These are phyloP conservation scores for Pseudogymnoascus sp. DNA, from an alignment of 2,329 filamentous ascomycete species.

Conservation along the genomic window DNA sequence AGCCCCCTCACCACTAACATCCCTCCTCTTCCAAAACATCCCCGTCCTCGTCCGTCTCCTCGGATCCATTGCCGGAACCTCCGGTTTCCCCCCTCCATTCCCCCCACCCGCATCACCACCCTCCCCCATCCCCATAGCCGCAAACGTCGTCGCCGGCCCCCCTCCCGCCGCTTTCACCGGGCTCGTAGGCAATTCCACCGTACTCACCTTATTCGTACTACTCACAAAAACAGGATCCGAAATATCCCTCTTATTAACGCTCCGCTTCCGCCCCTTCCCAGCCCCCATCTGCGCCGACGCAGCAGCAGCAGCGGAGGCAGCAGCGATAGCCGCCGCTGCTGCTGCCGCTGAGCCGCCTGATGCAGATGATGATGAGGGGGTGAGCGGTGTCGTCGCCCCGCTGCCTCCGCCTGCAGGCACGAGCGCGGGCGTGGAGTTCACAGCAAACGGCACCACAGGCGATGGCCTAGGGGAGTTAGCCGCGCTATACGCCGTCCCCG, in stretches of 20 bases:
- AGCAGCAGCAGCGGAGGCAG: slow-evolving; percentile 9
- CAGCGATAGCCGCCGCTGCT: not conserved
- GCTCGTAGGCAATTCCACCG: not conserved
- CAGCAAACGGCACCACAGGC: slow-evolving; percentile 23
- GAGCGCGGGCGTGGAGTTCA: slow-evolving; percentile 22
- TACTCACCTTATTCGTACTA: slow-evolving; percentile 15
- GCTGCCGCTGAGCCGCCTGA: slow-evolving; percentile 4
- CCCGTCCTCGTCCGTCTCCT: not conserved
- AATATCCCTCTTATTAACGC: slow-evolving; percentile 27
- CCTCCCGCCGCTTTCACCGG: too few relatives aligned
- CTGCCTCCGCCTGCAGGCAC: not conserved
- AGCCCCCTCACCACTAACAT: not conserved
- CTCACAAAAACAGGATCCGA: slow-evolving; percentile 27
- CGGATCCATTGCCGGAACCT: not conserved
- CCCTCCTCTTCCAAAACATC: not conserved
- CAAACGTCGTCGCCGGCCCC: too few relatives aligned
- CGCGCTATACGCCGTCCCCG: slow-evolving; percentile 17
- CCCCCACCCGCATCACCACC: too few relatives aligned
- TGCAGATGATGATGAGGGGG: slow-evolving; percentile 17
- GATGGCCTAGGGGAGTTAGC: slow-evolving; percentile 21
- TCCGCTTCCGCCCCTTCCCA: slow-evolving; percentile 20
- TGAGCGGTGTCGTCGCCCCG: slow-evolving; percentile 9
- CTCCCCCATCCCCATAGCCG: not conserved
- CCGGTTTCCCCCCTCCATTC: not conserved
- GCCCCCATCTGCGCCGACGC: slow-evolving; percentile 18